Evolutionary conservation across 495 filamentous ascomycete genomes (phyloP).

Genomic region (Talaromyces adpressus): DNA sequence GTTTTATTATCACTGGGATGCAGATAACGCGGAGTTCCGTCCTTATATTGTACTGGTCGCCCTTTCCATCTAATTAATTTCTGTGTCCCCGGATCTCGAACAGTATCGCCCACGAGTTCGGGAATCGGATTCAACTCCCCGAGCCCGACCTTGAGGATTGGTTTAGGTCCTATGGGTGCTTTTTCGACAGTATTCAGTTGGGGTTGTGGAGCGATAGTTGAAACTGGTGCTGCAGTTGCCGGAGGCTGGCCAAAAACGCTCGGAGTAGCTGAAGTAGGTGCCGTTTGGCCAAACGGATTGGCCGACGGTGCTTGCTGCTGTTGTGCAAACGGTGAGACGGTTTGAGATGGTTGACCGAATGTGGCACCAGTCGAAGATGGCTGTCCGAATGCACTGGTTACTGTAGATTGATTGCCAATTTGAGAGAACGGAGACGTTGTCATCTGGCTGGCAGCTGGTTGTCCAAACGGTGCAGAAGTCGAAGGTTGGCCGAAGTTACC

Average conservation of each 20-base stretch:
- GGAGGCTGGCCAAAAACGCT: slow-evolving; percentile 8
- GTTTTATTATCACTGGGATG: slow-evolving; percentile 40
- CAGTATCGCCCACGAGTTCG: slow-evolving; percentile 29
- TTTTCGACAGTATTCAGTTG: neutral
- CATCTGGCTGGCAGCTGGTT: neutral
- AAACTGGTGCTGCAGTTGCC: slow-evolving; percentile 12
- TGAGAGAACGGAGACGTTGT: slow-evolving; percentile 29
- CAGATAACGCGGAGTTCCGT: slow-evolving; percentile 43
- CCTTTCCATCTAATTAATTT: slow-evolving; percentile 45
- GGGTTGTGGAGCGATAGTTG: slow-evolving; percentile 8
- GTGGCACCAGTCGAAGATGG: slow-evolving; percentile 31
- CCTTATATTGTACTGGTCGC: slow-evolving; percentile 45
- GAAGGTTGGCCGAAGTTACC: slow-evolving; percentile 22
- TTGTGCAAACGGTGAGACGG: slow-evolving; percentile 19
- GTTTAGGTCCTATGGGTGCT: slow-evolving; percentile 21
- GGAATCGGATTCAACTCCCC: slow-evolving; percentile 31
- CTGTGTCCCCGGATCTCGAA: slow-evolving; percentile 28
- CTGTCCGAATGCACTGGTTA: slow-evolving; percentile 7
- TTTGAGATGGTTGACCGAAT: slow-evolving; percentile 24
- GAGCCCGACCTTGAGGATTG: slow-evolving; percentile 23
- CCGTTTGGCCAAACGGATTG: slow-evolving; percentile 22
- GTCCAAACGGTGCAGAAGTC: slow-evolving; percentile 22
- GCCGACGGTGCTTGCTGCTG: slow-evolving; percentile 3
- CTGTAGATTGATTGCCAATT: slow-evolving; percentile 19
- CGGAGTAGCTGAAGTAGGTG: slow-evolving; percentile 15